Evolutionary conservation across 441 rosid species (phyloP).

Genomic region (Euphorbia schlechtendalii): DNA sequence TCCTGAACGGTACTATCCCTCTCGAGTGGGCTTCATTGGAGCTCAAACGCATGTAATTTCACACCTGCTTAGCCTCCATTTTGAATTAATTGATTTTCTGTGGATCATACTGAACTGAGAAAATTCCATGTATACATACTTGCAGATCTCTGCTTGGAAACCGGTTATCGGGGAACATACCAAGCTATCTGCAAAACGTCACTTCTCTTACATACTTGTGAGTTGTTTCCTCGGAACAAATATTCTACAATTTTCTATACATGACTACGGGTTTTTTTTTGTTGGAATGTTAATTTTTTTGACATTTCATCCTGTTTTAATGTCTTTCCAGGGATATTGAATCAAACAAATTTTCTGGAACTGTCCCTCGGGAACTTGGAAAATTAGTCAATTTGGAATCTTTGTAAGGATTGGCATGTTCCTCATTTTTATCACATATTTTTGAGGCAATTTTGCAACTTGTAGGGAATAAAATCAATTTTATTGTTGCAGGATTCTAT

Average conservation of each 20-base stretch:
- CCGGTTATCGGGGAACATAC: conserved; percentile 31
- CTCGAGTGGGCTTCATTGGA: conserved; percentile 48
- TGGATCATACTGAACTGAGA: no score
- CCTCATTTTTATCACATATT: no score
- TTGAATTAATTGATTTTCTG: no score
- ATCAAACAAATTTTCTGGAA: conserved; percentile 55
- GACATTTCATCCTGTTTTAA: no score
- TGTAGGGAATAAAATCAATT: no score
- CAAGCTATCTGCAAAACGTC: conserved; percentile 30
- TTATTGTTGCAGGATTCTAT: conserved; percentile 30
- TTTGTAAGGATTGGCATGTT: conserved; percentile 36
- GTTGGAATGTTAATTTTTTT: no score
- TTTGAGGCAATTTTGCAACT: no score
- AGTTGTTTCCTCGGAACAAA: no score
- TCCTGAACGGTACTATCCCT: conserved; percentile 56
- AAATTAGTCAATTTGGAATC: conserved; percentile 38
- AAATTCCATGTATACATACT: no score
- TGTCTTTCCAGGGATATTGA: conserved; percentile 44
- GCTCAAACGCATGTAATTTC: conserved; percentile 21
- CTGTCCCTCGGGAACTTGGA: conserved; percentile 50
- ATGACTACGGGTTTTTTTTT: no score
- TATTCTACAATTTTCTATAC: no score
- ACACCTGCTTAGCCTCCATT: no score
- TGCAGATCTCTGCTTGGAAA: conserved; percentile 32
- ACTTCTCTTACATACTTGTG: conserved; percentile 29